A percentile compares a stretch with the other conserved stretches of the same genome.
Conservation (phyloP, 768 basidiomycete species). For the Dentipellis sp. region DNA sequence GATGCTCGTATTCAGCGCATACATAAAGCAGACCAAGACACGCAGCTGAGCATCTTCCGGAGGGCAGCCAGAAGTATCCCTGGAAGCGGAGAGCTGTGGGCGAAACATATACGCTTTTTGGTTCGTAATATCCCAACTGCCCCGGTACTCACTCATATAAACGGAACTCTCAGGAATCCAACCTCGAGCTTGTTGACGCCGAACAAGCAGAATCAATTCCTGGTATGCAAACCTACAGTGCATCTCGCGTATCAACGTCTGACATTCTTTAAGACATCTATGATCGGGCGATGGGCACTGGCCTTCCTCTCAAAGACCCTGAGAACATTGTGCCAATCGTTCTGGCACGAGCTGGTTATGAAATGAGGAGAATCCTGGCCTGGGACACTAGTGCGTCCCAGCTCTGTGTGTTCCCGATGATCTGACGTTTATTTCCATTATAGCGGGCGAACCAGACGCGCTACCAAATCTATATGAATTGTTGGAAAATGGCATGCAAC, state of each 20-base stretch:
- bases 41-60: slow-evolving; percentile 33
- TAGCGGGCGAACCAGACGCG: slow-evolving; percentile 1
- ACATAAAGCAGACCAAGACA: slow-evolving; percentile 32
- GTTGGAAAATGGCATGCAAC: slow-evolving; percentile 53
- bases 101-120: slow-evolving; percentile 63
- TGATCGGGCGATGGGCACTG: slow-evolving; percentile 9
- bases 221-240: not conserved
- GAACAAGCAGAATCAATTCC: slow-evolving; percentile 9
- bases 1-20: slow-evolving; percentile 30
- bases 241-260: not conserved
- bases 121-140: slow-evolving; percentile 27
- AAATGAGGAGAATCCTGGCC: slow-evolving; percentile 1
- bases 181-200: slow-evolving; percentile 6
- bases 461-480: not conserved
- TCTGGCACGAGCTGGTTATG: slow-evolving; percentile 12
- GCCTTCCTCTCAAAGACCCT: slow-evolving; percentile 10
- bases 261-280: slow-evolving; percentile 4
- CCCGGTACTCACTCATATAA: too few species aligned
- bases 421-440: slow-evolving; percentile 2
- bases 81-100: slow-evolving; percentile 70
- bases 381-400: not conserved
- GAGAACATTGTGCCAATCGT: slow-evolving; percentile 11
- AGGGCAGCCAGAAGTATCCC: slow-evolving; percentile 69
- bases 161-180: not conserved
- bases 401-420: not conserved